Conservation (phyloP, 1,284 basidiomycete species). For the Sporisorium reilianum region DNA sequence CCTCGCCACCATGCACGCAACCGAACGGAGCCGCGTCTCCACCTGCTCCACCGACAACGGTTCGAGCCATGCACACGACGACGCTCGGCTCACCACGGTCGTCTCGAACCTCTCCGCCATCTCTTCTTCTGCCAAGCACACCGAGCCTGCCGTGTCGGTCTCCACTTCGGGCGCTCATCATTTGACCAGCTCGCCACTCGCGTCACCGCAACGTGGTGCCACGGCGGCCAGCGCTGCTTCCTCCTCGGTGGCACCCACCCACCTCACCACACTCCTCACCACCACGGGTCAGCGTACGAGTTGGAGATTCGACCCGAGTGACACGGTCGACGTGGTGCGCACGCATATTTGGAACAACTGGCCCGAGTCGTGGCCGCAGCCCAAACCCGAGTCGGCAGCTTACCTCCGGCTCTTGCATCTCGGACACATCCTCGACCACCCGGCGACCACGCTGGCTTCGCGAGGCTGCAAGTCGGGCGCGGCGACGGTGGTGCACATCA, state of each 20-base stretch:
- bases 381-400: conserved; percentile 32
- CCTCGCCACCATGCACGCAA: conserved; percentile 30
- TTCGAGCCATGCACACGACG: conserved; percentile 21
- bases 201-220: neutral
- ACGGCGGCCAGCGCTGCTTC: neutral
- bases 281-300: conserved; percentile 33
- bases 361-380: conserved; percentile 42
- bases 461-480: conserved; percentile 35
- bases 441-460: conserved; percentile 30
- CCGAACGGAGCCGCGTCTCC: conserved; percentile 26
- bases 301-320: conserved; percentile 34
- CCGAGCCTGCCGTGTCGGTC: conserved; percentile 4
- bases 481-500: conserved; percentile 41
- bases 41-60: conserved; percentile 42
- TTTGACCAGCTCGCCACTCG: neutral
- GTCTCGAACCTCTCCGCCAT: conserved; percentile 22
- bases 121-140: conserved; percentile 12
- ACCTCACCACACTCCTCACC: conserved; percentile 43
- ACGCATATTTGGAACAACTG: conserved; percentile 34
- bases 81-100: conserved; percentile 22
- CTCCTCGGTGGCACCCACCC: conserved; percentile 14
- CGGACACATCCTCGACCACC: conserved; percentile 43
- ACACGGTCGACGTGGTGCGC: conserved; percentile 22
- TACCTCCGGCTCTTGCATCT: conserved; percentile 40
- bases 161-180: conserved; percentile 16